Percentiles rank a stretch among this genome's conserved stretches.
phyloP scores from a whole-genome alignment of 2,329 filamentous ascomycete genomes.

The Plenodomus tracheiphilus region DNA sequence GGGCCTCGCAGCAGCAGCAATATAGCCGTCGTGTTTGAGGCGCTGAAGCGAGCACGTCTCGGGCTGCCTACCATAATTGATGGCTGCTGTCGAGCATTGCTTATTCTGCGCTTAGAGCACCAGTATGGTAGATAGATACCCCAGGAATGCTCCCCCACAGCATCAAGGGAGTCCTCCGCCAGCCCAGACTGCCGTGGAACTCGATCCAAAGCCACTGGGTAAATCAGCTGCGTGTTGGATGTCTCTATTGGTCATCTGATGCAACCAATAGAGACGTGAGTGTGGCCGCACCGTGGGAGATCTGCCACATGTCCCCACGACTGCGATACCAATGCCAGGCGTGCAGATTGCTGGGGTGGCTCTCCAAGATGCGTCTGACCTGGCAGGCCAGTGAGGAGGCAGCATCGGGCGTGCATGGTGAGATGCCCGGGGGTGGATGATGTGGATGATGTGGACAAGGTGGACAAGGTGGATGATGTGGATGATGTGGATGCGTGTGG shows the following conservation, averaged over 20 bases:
- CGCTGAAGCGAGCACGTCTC: constrained; percentile 5
- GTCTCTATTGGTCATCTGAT: constrained; percentile 20
- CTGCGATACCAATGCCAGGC: neutral
- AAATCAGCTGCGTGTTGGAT: constrained; percentile 11
- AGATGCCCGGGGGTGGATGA: neutral
- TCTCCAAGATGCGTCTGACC: neutral
- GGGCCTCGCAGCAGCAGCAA: constrained; percentile 13
- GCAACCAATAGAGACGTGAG: constrained; percentile 9
- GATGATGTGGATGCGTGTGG: neutral
- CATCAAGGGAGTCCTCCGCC: constrained; percentile 8
- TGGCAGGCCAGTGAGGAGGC: constrained; percentile 1
- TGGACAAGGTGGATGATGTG: neutral
- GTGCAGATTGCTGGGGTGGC: neutral
- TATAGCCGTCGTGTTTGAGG: constrained; percentile 18
- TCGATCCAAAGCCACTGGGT: constrained; percentile 17
- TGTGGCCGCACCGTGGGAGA: constrained; percentile 14
- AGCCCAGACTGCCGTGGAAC: constrained; percentile 26
- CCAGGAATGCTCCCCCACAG: constrained; percentile 26
- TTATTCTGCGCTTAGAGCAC: constrained; percentile 15
- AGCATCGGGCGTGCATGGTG: neutral
- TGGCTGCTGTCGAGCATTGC: constrained; percentile 15
- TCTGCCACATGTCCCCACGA: constrained; percentile 1
- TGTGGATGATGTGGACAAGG: neutral
- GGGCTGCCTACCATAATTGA: constrained; percentile 3
- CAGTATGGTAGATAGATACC: too few species aligned